Evolutionary conservation across 2,329 filamentous ascomycete species (phyloP).

Genomic region (Aureobasidium namibiae): DNA sequence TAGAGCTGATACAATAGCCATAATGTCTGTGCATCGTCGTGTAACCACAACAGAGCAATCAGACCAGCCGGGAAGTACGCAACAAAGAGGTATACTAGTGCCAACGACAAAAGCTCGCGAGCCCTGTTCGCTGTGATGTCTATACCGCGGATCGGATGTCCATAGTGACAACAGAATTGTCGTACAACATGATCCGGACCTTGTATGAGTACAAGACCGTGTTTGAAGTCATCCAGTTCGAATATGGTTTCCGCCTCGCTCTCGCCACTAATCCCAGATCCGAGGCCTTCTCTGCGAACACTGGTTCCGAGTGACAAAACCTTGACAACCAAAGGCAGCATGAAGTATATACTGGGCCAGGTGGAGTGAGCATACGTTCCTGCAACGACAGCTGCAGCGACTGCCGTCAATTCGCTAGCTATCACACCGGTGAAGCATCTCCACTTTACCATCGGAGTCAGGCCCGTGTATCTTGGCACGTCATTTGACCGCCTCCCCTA

Average conservation of each 20-base stretch:
- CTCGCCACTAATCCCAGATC: not conserved
- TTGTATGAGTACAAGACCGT: not conserved
- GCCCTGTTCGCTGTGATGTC: not conserved
- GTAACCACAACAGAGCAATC: not conserved
- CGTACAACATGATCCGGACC: not conserved
- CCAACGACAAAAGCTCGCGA: not conserved
- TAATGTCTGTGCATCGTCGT: not conserved
- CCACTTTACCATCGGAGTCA: too few species aligned
- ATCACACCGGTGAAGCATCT: not conserved
- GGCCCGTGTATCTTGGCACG: too few species aligned
- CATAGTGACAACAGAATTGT: not conserved
- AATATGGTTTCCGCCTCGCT: not conserved
- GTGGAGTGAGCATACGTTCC: not conserved
- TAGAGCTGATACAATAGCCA: slow-evolving; percentile 1
- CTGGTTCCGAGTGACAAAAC: not conserved
- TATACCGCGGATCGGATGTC: not conserved
- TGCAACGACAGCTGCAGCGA: not conserved
- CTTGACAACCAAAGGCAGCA: not conserved
- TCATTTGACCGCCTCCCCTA: too few species aligned
- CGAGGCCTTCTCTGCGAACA: not conserved
- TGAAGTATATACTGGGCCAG: not conserved
- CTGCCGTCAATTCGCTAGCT: not conserved
- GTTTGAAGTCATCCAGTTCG: not conserved
- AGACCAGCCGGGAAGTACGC: not conserved
- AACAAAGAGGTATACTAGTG: not conserved